These are phyloP conservation scores for Phaeodactylum tricornutum DNA, from an alignment of 108 stramenopile species.

Conservation along the genomic window DNA sequence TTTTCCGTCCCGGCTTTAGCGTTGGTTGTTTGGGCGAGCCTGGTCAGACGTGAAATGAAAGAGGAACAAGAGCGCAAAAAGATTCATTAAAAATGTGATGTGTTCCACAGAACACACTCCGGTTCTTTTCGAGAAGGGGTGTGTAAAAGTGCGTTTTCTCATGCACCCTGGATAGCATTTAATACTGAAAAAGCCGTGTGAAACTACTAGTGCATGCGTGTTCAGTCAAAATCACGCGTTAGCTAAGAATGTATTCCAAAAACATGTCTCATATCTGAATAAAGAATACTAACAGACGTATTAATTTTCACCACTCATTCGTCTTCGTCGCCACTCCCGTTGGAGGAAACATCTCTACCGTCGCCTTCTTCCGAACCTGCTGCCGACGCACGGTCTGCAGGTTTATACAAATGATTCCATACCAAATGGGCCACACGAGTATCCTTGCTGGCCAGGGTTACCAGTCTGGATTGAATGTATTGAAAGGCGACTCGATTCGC, in stretches of 20 bases:
- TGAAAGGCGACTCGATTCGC: slow-evolving; percentile 41
- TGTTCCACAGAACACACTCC: too few relatives aligned
- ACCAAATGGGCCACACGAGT: slow-evolving; percentile 52
- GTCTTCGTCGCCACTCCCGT: too few relatives aligned
- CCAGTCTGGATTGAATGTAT: slow-evolving; percentile 54
- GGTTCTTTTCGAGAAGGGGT: too few relatives aligned
- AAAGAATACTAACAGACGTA: too few relatives aligned
- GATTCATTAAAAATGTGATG: slow-evolving; percentile 5
- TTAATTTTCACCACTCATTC: too few relatives aligned
- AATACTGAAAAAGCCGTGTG: too few relatives aligned
- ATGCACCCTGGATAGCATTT: too few relatives aligned
- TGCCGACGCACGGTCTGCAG: background rate
- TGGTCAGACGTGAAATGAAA: slow-evolving; percentile 19
- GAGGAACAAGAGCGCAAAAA: slow-evolving; percentile 14
- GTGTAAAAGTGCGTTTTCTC: too few relatives aligned
- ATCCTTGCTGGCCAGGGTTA: slow-evolving; percentile 55
- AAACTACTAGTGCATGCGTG: too few relatives aligned
- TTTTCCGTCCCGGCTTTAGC: slow-evolving; percentile 15
- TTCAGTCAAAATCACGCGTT: background rate
- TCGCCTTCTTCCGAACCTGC: slow-evolving; percentile 6
- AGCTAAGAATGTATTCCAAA: background rate
- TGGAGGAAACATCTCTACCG: background rate
- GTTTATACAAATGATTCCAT: slow-evolving; percentile 31
- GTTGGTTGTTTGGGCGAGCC: slow-evolving; percentile 11
- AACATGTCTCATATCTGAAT: too few relatives aligned